Evolutionary conservation across 345 rosid genomes (phyloP).

Genomic region (Fremontodendron californicum): DNA sequence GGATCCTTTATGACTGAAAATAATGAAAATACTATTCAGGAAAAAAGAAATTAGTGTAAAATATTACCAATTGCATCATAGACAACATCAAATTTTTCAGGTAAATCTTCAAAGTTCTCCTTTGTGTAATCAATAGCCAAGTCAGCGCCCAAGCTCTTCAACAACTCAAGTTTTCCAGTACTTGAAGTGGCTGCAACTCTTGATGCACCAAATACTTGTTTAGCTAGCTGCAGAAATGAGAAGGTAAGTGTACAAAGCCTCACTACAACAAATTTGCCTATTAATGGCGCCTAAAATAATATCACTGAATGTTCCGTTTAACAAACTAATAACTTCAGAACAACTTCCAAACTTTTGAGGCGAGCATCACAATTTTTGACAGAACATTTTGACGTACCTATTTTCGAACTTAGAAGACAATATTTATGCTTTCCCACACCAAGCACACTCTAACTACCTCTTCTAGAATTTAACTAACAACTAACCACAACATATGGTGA

Average conservation of each 20-base stretch:
- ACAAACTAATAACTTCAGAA: background rate
- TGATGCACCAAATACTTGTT: conserved; percentile 82
- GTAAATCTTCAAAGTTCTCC: conserved; percentile 74
- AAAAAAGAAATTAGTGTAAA: background rate
- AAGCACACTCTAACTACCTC: too few species aligned
- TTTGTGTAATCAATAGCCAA: conserved; percentile 84
- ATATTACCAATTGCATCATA: conserved; percentile 83
- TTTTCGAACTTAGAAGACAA: background rate
- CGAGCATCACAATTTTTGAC: background rate
- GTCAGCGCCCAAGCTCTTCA: conserved; percentile 81
- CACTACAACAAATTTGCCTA: too few species aligned
- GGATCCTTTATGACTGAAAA: background rate
- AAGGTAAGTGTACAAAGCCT: background rate
- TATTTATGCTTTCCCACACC: too few species aligned
- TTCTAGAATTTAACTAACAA: too few species aligned
- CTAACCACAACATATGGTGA: too few species aligned
- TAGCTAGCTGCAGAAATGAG: conserved; percentile 57
- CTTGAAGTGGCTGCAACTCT: conserved; percentile 82
- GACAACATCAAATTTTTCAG: conserved; percentile 74
- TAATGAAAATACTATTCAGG: background rate
- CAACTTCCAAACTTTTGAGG: background rate
- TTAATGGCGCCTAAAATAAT: too few species aligned
- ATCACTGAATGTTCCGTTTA: too few species aligned
- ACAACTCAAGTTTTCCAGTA: conserved; percentile 57
- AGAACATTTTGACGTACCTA: too few species aligned